A percentile compares a stretch with the other conserved stretches of the same genome.
Conservation (phyloP, 2,329 filamentous ascomycete species). For the Aureobasidium pullulans region DNA sequence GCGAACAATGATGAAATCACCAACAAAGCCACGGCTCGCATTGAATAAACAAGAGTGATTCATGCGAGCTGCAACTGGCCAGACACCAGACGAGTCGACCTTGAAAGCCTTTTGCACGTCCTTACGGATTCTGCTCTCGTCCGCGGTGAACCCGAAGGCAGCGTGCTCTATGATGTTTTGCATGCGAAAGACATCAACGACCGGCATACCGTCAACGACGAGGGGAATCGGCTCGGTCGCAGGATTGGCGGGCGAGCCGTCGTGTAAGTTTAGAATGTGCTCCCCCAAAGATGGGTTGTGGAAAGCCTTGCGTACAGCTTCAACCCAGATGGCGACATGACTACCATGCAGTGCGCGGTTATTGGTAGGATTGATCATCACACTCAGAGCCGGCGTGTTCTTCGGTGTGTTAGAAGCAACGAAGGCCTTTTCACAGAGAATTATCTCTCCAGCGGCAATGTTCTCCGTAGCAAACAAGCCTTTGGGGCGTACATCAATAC, state of each 20-base stretch:
- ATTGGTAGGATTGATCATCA: not conserved
- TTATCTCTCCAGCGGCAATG: not conserved
- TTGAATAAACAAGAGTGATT: not conserved
- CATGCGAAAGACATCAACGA: not conserved
- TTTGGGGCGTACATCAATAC: not conserved
- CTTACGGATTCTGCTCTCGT: not conserved
- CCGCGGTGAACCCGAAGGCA: not conserved
- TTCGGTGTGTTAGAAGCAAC: not conserved
- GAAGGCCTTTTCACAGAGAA: not conserved
- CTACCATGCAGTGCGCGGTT: not conserved
- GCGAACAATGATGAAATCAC: not conserved
- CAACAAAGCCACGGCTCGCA: not conserved
- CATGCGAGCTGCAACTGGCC: not conserved
- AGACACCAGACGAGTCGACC: not conserved
- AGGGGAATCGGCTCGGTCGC: not conserved
- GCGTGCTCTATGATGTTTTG: not conserved
- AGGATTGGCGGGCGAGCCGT: not conserved
- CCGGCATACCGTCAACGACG: not conserved
- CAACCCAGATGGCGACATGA: not conserved
- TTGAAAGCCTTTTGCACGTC: not conserved
- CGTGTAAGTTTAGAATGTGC: not conserved
- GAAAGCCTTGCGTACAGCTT: not conserved
- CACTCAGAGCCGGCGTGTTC: not conserved
- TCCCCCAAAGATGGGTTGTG: not conserved
- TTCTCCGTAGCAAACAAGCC: not conserved